Evolutionary conservation across 2,329 filamentous ascomycete genomes (phyloP), one percentile per base, ranked within the genome.

Genomic region (Colletotrichum falcatum): DNA sequence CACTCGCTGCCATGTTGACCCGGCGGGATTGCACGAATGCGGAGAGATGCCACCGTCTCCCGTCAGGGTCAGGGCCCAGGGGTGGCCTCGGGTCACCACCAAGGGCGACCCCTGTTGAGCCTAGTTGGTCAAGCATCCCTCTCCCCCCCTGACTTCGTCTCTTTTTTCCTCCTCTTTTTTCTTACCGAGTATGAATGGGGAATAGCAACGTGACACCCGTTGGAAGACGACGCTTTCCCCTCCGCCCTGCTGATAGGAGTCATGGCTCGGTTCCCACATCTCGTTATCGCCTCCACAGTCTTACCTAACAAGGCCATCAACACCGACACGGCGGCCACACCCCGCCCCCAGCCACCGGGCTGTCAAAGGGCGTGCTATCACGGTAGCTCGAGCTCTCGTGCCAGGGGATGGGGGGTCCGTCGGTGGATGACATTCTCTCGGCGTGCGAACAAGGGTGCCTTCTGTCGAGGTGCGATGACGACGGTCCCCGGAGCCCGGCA

Each of bases 251-350:
- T 39, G 53, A 56, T 56, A 39, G 53, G n/a, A 12, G 20, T 16
- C 14, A 56, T 46, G 5, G 28, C 16, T 44, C 53, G 39, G n/a
- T 28, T 59, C 37, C 48, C 61, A 42, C 49, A 51, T 39, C 37
- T 55, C 59, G 58, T 44, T 54, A 70, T 67, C 68, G 58, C 64
- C 64, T 70, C 68, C 68, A 58, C 64, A 59, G 67, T 59, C 68
- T 70, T 63, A 59, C 68, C 68, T 42, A 70, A 62, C 67, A 23
- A 37, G 67, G 67, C 56, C 67, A 70, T 62, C 64, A 67, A 59
- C 58, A 63, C 67, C 64, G 58, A 55, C 64, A 58, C 46, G 56
- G 54, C 26, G 33, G 1, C 35, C 42, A 11, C 33, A 35, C 35
- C 35, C 37, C 14, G 4, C 18, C 30, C 30, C 64, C 64, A 53